Evolutionary conservation across 1,284 basidiomycete genomes (phyloP).

Genomic region (Melanopsichium pennsylvanicum): DNA sequence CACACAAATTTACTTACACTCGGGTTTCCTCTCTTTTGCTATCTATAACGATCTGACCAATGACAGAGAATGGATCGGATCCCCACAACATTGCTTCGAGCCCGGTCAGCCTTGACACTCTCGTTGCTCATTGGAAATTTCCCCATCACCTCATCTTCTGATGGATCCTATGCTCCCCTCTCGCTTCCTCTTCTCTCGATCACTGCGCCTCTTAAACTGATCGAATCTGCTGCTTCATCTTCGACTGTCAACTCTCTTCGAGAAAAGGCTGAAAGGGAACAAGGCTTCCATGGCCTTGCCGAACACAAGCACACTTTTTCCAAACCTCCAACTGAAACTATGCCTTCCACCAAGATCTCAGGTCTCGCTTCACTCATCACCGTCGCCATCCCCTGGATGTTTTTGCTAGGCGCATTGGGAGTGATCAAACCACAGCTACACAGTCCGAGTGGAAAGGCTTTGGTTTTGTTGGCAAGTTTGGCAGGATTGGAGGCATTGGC

Average conservation of each 20-base stretch:
- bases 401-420: slow-evolving; percentile 34
- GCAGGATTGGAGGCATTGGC: slow-evolving; percentile 45
- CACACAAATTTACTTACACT: not conserved
- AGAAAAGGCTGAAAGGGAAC: slow-evolving; percentile 39
- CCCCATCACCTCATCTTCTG: slow-evolving; percentile 21
- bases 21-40: not conserved
- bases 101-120: slow-evolving; percentile 21
- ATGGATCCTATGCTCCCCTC: slow-evolving; percentile 31
- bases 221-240: slow-evolving; percentile 9
- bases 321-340: slow-evolving; percentile 48
- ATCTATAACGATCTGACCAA: too few species aligned
- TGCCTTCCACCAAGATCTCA: slow-evolving; percentile 51
- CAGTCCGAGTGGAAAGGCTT: slow-evolving; percentile 17
- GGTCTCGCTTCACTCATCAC: slow-evolving; percentile 43
- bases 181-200: slow-evolving; percentile 28
- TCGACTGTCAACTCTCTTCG: slow-evolving; percentile 12
- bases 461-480: slow-evolving; percentile 33
- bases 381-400: slow-evolving; percentile 42
- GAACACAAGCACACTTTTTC: slow-evolving; percentile 55
- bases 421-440: slow-evolving; percentile 21
- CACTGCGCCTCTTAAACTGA: slow-evolving; percentile 15
- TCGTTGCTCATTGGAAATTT: slow-evolving; percentile 49
- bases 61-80: slow-evolving; percentile 41
- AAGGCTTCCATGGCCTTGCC: slow-evolving; percentile 37
- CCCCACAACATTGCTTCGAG: slow-evolving; percentile 21